Conservation (phyloP, 2,329 filamentous ascomycete genomes). For the Xylariomycetidae sp. region DNA sequence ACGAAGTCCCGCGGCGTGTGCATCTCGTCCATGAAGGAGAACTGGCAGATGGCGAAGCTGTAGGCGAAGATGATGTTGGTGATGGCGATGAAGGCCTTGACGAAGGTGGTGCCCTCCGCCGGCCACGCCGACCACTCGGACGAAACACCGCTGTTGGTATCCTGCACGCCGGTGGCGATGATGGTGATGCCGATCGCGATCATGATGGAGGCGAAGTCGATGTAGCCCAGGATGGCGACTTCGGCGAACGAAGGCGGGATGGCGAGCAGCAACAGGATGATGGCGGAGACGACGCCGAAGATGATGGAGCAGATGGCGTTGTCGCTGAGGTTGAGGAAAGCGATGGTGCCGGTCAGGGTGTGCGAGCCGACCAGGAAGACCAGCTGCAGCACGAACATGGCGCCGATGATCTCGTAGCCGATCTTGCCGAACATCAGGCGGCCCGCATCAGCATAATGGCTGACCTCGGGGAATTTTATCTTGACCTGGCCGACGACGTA, state of each 20-base stretch:
- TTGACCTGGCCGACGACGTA: constrained; percentile 40
- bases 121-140: constrained; percentile 29
- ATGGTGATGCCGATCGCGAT: constrained; percentile 53
- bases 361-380: constrained; percentile 61
- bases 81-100: constrained; percentile 45
- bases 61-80: constrained; percentile 60
- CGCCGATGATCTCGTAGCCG: constrained; percentile 48
- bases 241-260: constrained; percentile 54
- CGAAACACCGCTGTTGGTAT: constrained; percentile 11
- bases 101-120: constrained; percentile 31
- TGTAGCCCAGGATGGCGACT: constrained; percentile 51
- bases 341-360: constrained; percentile 55
- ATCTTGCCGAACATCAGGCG: constrained; percentile 46
- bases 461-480: constrained; percentile 24
- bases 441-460: constrained; percentile 48
- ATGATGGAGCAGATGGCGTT: constrained; percentile 52
- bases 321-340: constrained; percentile 52
- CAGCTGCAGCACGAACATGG: constrained; percentile 49
- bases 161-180: constrained; percentile 46
- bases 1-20: constrained; percentile 33
- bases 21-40: constrained; percentile 33
- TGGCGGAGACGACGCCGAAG: constrained; percentile 49
- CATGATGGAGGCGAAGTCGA: constrained; percentile 54
- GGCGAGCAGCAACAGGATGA: constrained; percentile 47
- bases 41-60: constrained; percentile 34